These are phyloP conservation scores for Rubroboletus satanas DNA, from an alignment of 768 basidiomycete species.

Conservation along the genomic window DNA sequence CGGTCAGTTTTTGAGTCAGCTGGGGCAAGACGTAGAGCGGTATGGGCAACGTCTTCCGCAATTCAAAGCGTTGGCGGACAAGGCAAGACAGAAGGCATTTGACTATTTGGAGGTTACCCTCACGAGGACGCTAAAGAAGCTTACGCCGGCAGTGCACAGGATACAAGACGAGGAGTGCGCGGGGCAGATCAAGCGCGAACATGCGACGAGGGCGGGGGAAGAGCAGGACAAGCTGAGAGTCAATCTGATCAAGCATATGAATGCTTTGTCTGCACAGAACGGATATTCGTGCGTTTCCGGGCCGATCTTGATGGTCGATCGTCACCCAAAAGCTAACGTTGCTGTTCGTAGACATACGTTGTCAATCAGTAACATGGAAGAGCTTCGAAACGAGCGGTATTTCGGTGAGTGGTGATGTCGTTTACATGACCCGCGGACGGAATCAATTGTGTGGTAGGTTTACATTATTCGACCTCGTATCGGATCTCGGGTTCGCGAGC, in stretches of 20 bases:
- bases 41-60: background rate
- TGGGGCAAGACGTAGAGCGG: constrained; percentile 3
- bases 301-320: background rate
- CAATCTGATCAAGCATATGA: constrained; percentile 19
- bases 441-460: background rate
- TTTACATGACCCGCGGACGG: no score
- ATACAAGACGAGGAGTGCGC: constrained; percentile 3
- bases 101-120: background rate
- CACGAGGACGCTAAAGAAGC: constrained; percentile 3
- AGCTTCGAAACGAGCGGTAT: background rate
- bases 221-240: constrained; percentile 11
- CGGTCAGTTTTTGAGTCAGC: constrained; percentile 9
- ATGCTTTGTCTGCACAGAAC: constrained; percentile 6
- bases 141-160: constrained; percentile 4
- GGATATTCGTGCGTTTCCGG: constrained; percentile 6
- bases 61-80: background rate
- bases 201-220: background rate
- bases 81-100: background rate
- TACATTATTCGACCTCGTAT: background rate
- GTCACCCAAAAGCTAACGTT: background rate
- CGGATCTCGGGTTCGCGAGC: constrained; percentile 2
- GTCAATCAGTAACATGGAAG: background rate
- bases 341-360: constrained; percentile 11
- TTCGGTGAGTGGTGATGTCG: background rate
- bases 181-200: background rate